Conservation (phyloP, 2,329 filamentous ascomycete species). For the Colletotrichum acutatum region DNA sequence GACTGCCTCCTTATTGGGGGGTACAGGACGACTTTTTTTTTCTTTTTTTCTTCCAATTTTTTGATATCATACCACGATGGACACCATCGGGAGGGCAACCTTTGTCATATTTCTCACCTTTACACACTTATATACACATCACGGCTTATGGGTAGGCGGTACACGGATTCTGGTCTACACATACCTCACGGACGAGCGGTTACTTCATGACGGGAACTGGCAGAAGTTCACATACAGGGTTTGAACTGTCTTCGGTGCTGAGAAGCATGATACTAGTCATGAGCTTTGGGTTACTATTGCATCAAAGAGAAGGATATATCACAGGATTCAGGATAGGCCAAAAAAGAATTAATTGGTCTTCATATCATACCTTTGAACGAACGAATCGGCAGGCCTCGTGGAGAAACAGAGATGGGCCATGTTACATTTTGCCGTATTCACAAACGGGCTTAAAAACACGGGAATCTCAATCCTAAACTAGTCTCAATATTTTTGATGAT, state of each 20-base stretch:
- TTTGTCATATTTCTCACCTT: not conserved
- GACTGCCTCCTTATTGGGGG: conserved; percentile 21
- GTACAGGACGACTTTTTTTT: conserved; percentile 17
- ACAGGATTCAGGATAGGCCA: not conserved
- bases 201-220: not conserved
- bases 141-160: not conserved
- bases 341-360: not conserved
- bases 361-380: not conserved
- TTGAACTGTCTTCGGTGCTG: not conserved
- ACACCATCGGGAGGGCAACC: not conserved
- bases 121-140: not conserved
- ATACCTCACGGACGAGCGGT: not conserved
- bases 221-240: not conserved
- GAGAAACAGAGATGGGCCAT: conserved; percentile 4
- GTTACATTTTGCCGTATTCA: not conserved
- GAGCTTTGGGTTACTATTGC: not conserved
- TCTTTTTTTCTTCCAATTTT: not conserved
- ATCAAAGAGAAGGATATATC: not conserved
- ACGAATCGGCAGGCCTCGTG: not conserved
- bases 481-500: not conserved
- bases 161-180: not conserved
- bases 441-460: not conserved
- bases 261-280: not conserved
- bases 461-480: not conserved
- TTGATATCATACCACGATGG: conserved; percentile 7